Conservation (phyloP, 2,329 filamentous ascomycete genomes). For the Claviceps sp. region DNA sequence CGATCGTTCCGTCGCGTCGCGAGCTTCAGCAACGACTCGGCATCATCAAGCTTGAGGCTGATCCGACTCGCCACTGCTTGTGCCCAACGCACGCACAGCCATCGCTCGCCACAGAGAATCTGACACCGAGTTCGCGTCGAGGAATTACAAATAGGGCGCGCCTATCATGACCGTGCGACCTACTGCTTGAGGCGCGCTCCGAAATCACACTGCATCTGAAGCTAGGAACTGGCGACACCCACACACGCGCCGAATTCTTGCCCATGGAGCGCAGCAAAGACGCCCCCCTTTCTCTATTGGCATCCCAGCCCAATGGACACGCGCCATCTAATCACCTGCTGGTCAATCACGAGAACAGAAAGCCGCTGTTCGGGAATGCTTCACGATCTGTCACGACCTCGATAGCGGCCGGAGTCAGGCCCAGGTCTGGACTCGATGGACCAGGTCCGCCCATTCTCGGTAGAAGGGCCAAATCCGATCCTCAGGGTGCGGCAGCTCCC, state of each 20-base stretch:
- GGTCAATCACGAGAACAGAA: constrained; percentile 27
- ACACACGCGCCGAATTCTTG: not conserved
- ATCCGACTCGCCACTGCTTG: too few species aligned
- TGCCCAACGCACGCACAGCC: too few species aligned
- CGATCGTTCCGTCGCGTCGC: too few species aligned
- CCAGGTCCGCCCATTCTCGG: not conserved
- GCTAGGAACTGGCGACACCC: not conserved
- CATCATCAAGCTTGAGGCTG: too few species aligned
- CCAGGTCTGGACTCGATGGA: not conserved
- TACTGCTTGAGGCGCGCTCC: constrained; percentile 4
- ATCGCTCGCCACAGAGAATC: too few species aligned
- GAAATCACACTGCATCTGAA: not conserved
- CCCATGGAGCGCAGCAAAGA: constrained; percentile 5
- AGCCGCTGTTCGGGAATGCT: constrained; percentile 23
- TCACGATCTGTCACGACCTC: constrained; percentile 2
- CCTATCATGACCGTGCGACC: constrained; percentile 2
- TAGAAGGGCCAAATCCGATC: constrained; percentile 16
- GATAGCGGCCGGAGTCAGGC: constrained; percentile 2
- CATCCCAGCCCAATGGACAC: not conserved
- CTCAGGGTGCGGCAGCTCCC: constrained; percentile 7
- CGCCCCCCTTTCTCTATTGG: not conserved
- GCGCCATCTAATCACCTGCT: constrained; percentile 15
- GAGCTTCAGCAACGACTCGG: too few species aligned
- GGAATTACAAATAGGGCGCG: not conserved
- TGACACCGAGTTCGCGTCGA: not conserved